phyloP scores from a whole-genome alignment of 345 rosid species.

The Linum trigynum region DNA sequence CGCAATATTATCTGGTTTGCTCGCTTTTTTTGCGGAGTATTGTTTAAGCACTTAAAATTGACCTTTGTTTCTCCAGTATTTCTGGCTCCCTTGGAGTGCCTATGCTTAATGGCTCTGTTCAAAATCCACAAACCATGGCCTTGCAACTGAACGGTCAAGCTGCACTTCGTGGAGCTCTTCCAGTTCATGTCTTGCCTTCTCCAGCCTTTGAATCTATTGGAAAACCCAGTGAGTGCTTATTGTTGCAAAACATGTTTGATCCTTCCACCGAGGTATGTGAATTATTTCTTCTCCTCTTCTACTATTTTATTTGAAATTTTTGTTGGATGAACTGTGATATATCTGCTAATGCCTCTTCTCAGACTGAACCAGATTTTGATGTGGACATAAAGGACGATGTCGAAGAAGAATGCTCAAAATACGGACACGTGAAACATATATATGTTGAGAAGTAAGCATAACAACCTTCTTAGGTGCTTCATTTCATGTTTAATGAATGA shows the following conservation, averaged over 20 bases:
- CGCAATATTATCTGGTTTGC: background rate
- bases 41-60: constrained; percentile 10
- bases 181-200: constrained; percentile 40
- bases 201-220: constrained; percentile 53
- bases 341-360: constrained; percentile 20
- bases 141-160: constrained; percentile 46
- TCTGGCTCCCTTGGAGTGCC: constrained; percentile 63
- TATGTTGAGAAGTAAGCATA: constrained; percentile 71
- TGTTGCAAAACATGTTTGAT: constrained; percentile 90
- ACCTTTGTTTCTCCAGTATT: constrained; percentile 33
- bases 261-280: constrained; percentile 70
- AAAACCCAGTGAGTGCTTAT: constrained; percentile 70
- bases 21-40: background rate
- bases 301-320: background rate
- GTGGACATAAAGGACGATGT: constrained; percentile 76
- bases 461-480: background rate
- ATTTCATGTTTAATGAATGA: background rate
- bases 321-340: constrained; percentile 8
- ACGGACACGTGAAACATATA: constrained; percentile 70
- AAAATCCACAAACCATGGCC: constrained; percentile 37
- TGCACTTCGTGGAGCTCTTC: constrained; percentile 42
- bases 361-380: constrained; percentile 80
- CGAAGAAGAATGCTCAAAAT: constrained; percentile 69
- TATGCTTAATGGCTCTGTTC: constrained; percentile 47
- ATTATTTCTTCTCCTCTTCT: constrained; percentile 3